Evolutionary conservation across 306 rosid species (phyloP), one percentile per base, ranked within the genome.

Genomic region (Luffa aegyptiaca): DNA sequence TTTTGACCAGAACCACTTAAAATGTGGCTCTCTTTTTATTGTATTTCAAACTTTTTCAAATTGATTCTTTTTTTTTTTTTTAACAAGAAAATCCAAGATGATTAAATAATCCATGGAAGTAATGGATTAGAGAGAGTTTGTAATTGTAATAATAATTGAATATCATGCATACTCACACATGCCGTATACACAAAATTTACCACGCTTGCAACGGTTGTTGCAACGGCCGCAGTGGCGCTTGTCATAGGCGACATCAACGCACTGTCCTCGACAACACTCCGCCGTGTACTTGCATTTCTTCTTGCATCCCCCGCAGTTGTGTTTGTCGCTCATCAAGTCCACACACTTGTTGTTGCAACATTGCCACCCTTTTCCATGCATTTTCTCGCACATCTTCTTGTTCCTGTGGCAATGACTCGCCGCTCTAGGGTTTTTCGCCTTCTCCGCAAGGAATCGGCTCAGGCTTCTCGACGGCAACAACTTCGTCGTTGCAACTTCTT

Each of bases 311-410:
- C 98, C 97, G 31, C 98, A 94, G 58, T 92, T 88, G 58, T 90
- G 53, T 7, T 79, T 46, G 81, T 94, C 95, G 2, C 65, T 77
- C 13, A 31, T 49, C 79, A 90, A 68, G 57, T 94, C 86, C 52
- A 84, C 57, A 80, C 98, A 94, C 92, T 91, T 91, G 82, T 91
- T 94, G 87, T 88, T 89, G 87, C 97, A 92, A 61, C 98, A 92
- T 0, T 93, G 88, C 0, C 89, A 75, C 83, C 89, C 82, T n/a
- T 55, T 83, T 7, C 87, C 83, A 0, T 70, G 46, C 17, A 0
- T 0, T 9, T 2, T 49, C 52, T n/a, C 0, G 80, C 98, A 94
- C n/a, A 88, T 17, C 6, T 88, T 86, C 18, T 84, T 14, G 81
- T 92, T 86, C 78, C 88, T 88, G 35, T 80, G 17, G 85, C 98